These are phyloP conservation scores for Dendrobium huoshanense DNA, from an alignment of 106 monocot genomes.

Conservation along the genomic window DNA sequence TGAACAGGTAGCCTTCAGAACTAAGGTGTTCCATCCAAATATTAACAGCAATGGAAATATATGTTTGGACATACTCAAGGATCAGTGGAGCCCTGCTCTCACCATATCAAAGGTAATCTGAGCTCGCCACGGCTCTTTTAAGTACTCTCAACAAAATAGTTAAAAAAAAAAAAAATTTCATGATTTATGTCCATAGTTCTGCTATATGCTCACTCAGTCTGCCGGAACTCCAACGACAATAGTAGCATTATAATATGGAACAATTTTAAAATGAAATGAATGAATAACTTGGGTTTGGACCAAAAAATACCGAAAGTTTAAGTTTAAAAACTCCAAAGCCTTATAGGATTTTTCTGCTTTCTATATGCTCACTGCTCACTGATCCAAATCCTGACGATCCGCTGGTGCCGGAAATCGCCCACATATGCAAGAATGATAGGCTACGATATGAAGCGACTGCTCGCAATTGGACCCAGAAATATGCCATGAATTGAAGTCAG, in stretches of 20 bases:
- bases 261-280: too few species aligned
- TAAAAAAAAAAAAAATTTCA: background rate
- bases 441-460: constrained; percentile 40
- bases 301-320: too few species aligned
- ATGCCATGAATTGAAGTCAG: constrained; percentile 28
- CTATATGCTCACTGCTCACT: constrained; percentile 26
- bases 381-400: constrained; percentile 57
- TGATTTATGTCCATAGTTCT: background rate
- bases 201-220: too few species aligned
- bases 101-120: constrained; percentile 17
- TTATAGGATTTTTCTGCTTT: too few species aligned
- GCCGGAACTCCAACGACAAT: too few species aligned
- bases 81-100: constrained; percentile 24
- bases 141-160: too few species aligned
- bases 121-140: too few species aligned
- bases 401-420: constrained; percentile 45
- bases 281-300: too few species aligned
- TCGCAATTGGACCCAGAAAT: constrained; percentile 46
- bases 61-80: constrained; percentile 24
- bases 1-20: constrained; percentile 24
- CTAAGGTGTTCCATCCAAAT: constrained; percentile 25
- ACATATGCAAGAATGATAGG: constrained; percentile 42
- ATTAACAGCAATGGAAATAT: constrained; percentile 26
- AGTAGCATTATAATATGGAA: too few species aligned
- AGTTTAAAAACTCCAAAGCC: too few species aligned